A percentile compares a stretch with the other conserved stretches of the same genome.
Evolutionary conservation across 164 flowering plant genomes (phyloP).

Genomic region (Vitis rupestris): DNA sequence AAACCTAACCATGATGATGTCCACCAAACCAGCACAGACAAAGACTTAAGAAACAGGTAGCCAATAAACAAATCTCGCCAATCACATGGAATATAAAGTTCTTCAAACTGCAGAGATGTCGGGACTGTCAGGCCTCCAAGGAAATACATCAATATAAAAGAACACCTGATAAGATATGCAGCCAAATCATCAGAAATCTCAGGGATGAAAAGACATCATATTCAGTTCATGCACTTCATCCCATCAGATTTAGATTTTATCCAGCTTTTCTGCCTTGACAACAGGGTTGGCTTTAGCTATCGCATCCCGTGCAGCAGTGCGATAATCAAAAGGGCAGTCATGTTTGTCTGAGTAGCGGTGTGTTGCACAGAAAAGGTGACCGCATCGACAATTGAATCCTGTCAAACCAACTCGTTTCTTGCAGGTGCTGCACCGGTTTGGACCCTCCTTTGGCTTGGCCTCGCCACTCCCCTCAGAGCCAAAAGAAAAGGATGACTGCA

Average conservation of each 20-base stretch:
- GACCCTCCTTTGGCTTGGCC: conserved; percentile 40
- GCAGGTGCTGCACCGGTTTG: conserved; percentile 43
- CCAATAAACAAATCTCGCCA: conserved; percentile 21
- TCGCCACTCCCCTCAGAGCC: conserved; percentile 20
- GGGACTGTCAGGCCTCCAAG: conserved; percentile 2
- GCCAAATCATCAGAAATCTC: conserved; percentile 7
- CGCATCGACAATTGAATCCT: conserved; percentile 54
- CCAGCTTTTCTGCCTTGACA: conserved; percentile 56
- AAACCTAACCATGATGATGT: conserved; percentile 17
- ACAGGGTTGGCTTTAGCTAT: conserved; percentile 56
- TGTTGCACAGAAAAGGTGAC: conserved; percentile 36
- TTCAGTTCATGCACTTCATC: background rate
- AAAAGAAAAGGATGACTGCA: conserved; percentile 15
- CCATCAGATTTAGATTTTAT: conserved; percentile 31
- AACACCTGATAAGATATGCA: conserved; percentile 16
- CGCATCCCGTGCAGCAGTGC: conserved; percentile 42
- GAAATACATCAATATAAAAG: conserved; percentile 11
- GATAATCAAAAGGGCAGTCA: conserved; percentile 48
- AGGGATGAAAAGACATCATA: conserved; percentile 12
- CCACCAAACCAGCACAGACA: conserved; percentile 30
- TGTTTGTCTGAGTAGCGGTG: conserved; percentile 60
- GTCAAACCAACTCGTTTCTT: conserved; percentile 49
- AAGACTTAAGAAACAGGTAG: conserved; percentile 18
- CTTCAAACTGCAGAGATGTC: conserved; percentile 19
- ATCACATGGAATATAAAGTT: conserved; percentile 20